Evolutionary conservation across 1,284 basidiomycete species (phyloP), one percentile per base, ranked within the genome.

Genomic region (Peniophora sp.): DNA sequence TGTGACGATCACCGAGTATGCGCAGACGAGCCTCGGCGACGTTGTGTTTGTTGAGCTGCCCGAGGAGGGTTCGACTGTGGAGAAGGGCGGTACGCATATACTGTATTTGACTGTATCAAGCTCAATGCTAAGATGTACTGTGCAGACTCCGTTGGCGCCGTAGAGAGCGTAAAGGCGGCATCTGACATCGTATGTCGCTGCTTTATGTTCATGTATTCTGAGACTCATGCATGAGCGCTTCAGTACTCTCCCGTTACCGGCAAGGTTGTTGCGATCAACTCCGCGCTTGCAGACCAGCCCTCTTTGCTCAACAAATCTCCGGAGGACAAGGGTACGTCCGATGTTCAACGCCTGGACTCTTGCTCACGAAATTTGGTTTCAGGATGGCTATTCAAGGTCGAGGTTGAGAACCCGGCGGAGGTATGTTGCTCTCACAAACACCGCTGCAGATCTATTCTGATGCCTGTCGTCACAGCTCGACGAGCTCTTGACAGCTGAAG

Each of bases 1-100:
- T 8, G 77, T 99, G 43, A 84, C 85, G 44, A 94, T 99, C 66
- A 98, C 97, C 19, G 78, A 97, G 67, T 91, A 97, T 66, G 96
- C 96, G 3, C 94, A 98, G 67, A 81, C 85, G 52, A 85, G 87
- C 48, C 78, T 99, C 2, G 97, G 96, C 23, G 97, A 99, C 68
- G 93, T 99, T 52, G 96, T 99, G 47, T 99, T 93, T 70, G 93
- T 99, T 51, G 97, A 99, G 68, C 78, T 99, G 50, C 92, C 93
- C 2, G 60, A 68, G 12, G 65, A 78, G n/a, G 92, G 89, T 9
- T 75, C 78, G 2, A 70, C 81, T 58, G 76, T 98, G 52, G 66
- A 69, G 35, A 73, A 87, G 68, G 93, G 92, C 61, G 92, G 96
- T 97, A 57, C 57, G 84, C 65, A 12, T 22, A 19, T 49, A 27